Base-by-base conservation (phyloP, 1,139 yeast species). In the Hyphopichia buzzinii region DNA sequence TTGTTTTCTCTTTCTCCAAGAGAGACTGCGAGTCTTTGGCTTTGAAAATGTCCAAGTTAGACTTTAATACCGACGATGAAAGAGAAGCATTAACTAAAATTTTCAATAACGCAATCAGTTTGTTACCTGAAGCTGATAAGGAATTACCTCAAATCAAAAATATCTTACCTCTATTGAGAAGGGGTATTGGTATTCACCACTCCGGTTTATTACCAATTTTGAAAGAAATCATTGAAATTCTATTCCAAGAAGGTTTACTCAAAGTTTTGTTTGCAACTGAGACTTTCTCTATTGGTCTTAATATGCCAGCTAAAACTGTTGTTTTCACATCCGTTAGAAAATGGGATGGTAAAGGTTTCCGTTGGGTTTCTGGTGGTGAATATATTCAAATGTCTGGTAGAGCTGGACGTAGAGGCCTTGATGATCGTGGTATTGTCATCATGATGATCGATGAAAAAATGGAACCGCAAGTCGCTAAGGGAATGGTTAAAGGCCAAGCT, bases 291-390 rank as follows among this genome's bases (percentile, higher is more conserved):
- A 94, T 92, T 74, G 99, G 99, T 36, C 77, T 92, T 44, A 92
- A 92, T 64, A 83, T 92, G 89, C 99, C 99, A 48, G 96, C 99
- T 3, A 89, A 94, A 55, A 92, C 99, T 0, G 99, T 92, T 32
- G 98, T 94, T 8, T 94, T 94, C 62, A 92, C 98, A 0, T 86
- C 94, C 30, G 98, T 94, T 11, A 81, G 98, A 58, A 94, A 94
- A 59, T 92, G 96, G 95, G 99, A 94, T 62, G 98, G 98, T 52
- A 81, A 79, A 43, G 94, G 92, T 17, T 89, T 90, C 70, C 81
- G 99, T 63, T 92, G 97, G 97, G 96, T 94, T 28, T 87, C 96
- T 38, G 97, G 97, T 41, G 99, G 98, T 67, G 99, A 94, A 64
- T 94, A 92, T 62, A 94, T 92, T 52, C 99, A 94, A 67, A 92